Base-by-base conservation (phyloP, 345 rosid species). In the Salix purpurea region DNA sequence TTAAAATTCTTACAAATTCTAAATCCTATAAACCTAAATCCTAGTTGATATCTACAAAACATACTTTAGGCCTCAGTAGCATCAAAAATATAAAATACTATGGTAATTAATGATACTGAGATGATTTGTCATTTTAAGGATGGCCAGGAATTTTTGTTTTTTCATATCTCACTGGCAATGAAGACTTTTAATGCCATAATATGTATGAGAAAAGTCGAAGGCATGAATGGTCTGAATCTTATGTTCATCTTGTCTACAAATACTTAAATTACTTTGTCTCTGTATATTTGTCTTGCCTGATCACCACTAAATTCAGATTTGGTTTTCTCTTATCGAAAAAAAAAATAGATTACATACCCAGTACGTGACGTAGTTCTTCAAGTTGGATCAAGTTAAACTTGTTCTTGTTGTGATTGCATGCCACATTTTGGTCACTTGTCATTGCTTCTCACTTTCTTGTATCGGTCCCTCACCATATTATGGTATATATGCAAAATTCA, bases 61-160 rank as follows among this genome's bases (percentile, higher is more conserved):
- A 54, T 23, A 50, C 84, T 84, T 88, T 86, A 82, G 89, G 85
- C 80, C 34, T 65, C 60, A 46, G 69, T 72, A 32, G 82, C 81
- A 76, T 82, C 66, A n/a, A 52, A 30, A 48, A 37, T 44, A 15
- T 67, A 50, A 71, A 58, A 73, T 40, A 26, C 14, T 13, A 56
- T 23, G 74, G 66, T 61, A 71, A 21, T 24, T 28, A 46, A 62
- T 28, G n/a, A 32, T 78, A 42, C 12, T 39, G 42, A n/a, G 32
- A 70, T 72, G 24, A 3, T 52, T 76, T 26, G 28, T 68, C 23
- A 23, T 65, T 71, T 48, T 64, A 48, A 34, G 28, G 64, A 65
- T 74, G 62, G 58, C 50, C 8, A 21, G 50, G 78, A 79, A 74
- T 74, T 74, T 44, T 48, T 52, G 6, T 30, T n/a, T 52, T 76